Base-by-base conservation (phyloP, 768 basidiomycete species). In the Nevesoporus exiguus region DNA sequence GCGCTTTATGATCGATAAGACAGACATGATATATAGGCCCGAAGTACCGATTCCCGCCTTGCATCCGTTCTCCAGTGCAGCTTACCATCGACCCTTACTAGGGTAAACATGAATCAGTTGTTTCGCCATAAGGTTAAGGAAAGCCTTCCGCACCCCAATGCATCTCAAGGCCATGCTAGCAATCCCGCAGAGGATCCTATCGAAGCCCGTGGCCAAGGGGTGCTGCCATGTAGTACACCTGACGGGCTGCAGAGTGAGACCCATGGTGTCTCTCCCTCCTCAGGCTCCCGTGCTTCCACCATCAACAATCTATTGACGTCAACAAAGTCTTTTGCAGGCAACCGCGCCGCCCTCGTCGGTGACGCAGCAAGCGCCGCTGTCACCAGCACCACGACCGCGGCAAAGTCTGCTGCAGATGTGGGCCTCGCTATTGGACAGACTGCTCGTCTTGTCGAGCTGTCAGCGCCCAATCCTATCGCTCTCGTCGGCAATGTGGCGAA, bases 1-100 rank as follows among this genome's bases (percentile, higher is more conserved):
- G 43, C 43, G 41, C 22, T 10, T 15, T 44, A 51, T 59, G 48
- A 51, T 39, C 24, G 55, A 58, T 47, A 51, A 9, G 45, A 39
- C 49, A 37, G 40, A 55, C n/a, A n/a, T n/a, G 21, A 33, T 15
- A 43, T 19, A 45, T 40, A 51, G 60, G 15, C 17, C 51, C 45
- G 51, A 54, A 50, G 22, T 50, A 2, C 39, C 41, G 43, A n/a
- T n/a, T 54, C 43, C 27, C n/a, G n/a, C n/a, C 27, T 29, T 8
- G 27, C 5, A 29, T 8, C 27, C 27, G 27, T n/a, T n/a, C n/a
- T n/a, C n/a, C n/a, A n/a, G n/a, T n/a, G n/a, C n/a, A n/a, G n/a
- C 42, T 8, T 27, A 30, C 54, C 33, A 34, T 27, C 30, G 10
- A 31, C 5, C 7, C 14, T 33, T 49, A 31, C 39, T 33, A 24